Percentiles rank a stretch among this genome's conserved stretches.
Evolutionary conservation across 2,329 filamentous ascomycete genomes (phyloP).

Genomic region (Cordyceps fumosorosea): DNA sequence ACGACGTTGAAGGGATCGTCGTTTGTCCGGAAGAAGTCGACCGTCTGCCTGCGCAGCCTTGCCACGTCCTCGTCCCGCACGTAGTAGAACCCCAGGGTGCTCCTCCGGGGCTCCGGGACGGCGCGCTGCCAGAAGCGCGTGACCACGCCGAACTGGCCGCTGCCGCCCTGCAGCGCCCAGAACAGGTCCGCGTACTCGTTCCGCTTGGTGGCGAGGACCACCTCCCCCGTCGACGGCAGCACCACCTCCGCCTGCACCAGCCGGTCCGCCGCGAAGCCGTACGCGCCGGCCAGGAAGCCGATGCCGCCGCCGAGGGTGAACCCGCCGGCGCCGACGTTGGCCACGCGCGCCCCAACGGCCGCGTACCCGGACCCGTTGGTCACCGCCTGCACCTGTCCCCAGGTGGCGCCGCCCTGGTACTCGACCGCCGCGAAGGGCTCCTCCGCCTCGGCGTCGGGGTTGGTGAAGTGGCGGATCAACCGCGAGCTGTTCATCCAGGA

Average conservation of each 20-base stretch:
- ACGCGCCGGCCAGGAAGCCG: constrained; percentile 37
- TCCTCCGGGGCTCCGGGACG: constrained; percentile 1
- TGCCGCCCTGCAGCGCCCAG: constrained; percentile 22
- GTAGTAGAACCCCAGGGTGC: constrained; percentile 11
- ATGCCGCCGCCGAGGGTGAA: constrained; percentile 41
- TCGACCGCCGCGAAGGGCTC: constrained; percentile 7
- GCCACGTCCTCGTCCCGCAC: constrained; percentile 2
- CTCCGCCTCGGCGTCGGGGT: background rate
- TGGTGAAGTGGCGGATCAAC: background rate
- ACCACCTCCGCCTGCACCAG: constrained; percentile 39
- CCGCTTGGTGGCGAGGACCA: constrained; percentile 33
- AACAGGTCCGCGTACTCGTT: constrained; percentile 25
- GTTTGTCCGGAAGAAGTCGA: constrained; percentile 7
- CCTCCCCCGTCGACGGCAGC: constrained; percentile 31
- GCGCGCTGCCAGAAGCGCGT: constrained; percentile 19
- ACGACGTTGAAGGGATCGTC: constrained; percentile 7
- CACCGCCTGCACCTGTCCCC: constrained; percentile 12
- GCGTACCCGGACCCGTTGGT: constrained; percentile 15
- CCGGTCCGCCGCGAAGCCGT: constrained; percentile 40
- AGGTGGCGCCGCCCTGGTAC: constrained; percentile 14
- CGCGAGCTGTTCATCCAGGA: constrained; percentile 12
- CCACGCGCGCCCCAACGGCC: constrained; percentile 31
- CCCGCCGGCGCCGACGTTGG: constrained; percentile 37
- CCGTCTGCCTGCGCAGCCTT: background rate
- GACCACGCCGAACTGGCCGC: constrained; percentile 33